These are phyloP conservation scores for Acacia confusa DNA, from an alignment of 306 rosid genomes.

Conservation along the genomic window DNA sequence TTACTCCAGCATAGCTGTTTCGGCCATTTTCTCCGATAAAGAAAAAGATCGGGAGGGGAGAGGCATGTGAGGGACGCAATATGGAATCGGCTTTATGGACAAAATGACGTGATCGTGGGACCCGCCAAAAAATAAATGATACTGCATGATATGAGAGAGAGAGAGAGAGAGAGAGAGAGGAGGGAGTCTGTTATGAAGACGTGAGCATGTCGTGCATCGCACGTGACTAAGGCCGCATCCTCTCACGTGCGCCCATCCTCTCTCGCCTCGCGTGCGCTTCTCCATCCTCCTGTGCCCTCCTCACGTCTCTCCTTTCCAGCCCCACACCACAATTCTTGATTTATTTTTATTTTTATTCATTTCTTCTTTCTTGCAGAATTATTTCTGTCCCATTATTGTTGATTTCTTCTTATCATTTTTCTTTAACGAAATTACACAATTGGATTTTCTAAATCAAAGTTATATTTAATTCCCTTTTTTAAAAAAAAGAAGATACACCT, in stretches of 20 bases:
- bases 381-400: not conserved
- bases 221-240: constrained; percentile 50
- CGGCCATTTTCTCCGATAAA: not conserved
- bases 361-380: not conserved
- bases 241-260: constrained; percentile 58
- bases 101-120: not conserved
- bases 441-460: not conserved
- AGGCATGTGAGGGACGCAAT: not conserved
- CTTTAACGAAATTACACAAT: not conserved
- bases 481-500: not conserved
- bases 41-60: not conserved
- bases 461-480: not conserved
- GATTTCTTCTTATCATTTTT: not conserved
- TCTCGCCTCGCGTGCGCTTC: constrained; percentile 73
- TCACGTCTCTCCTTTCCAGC: not conserved
- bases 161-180: not conserved
- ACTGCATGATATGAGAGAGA: not conserved
- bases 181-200: not conserved
- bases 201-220: constrained; percentile 32
- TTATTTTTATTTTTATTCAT: too few species aligned
- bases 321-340: not conserved
- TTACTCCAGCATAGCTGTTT: not conserved
- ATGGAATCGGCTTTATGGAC: not conserved
- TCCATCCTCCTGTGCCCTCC: not conserved
- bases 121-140: not conserved